phyloP scores from a whole-genome alignment of 1,284 basidiomycete species.

The Apiotrichum sp. region DNA sequence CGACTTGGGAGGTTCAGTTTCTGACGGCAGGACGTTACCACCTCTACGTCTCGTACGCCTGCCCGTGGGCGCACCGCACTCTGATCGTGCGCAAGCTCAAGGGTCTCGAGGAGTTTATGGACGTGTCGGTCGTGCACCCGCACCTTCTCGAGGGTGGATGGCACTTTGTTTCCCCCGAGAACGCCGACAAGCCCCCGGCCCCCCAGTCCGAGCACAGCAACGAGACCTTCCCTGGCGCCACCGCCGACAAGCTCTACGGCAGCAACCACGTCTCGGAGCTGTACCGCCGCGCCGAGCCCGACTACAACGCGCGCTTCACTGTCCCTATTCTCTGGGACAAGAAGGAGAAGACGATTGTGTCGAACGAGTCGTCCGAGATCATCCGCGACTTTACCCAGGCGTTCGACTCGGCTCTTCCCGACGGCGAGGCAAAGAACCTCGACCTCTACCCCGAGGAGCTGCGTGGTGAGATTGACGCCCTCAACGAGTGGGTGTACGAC shows the following conservation, averaged over 20 bases:
- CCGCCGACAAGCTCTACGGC: constrained; percentile 63
- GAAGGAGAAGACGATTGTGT: constrained; percentile 81
- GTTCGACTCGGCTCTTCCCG: constrained; percentile 67
- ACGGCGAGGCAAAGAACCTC: constrained; percentile 57
- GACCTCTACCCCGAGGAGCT: constrained; percentile 72
- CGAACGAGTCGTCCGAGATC: constrained; percentile 91
- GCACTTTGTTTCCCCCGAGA: constrained; percentile 62
- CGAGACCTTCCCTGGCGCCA: constrained; percentile 66
- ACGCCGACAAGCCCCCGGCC: constrained; percentile 23
- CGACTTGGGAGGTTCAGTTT: neutral
- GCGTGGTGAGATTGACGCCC: constrained; percentile 70
- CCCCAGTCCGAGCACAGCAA: constrained; percentile 30
- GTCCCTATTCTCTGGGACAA: constrained; percentile 96
- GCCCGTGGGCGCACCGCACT: constrained; percentile 86
- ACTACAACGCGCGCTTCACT: constrained; percentile 65
- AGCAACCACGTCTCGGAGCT: constrained; percentile 74
- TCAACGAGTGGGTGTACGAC: constrained; percentile 81
- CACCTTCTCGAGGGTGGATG: constrained; percentile 77
- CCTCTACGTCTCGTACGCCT: constrained; percentile 77
- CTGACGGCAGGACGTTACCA: constrained; percentile 67
- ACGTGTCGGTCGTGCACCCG: constrained; percentile 76
- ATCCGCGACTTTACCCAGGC: constrained; percentile 81
- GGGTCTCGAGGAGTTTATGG: constrained; percentile 78
- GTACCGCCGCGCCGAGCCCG: constrained; percentile 69
- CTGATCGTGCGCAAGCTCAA: constrained; percentile 86